Base-by-base conservation (phyloP, 768 basidiomycete species). In the Xerocomus potaroensis region DNA sequence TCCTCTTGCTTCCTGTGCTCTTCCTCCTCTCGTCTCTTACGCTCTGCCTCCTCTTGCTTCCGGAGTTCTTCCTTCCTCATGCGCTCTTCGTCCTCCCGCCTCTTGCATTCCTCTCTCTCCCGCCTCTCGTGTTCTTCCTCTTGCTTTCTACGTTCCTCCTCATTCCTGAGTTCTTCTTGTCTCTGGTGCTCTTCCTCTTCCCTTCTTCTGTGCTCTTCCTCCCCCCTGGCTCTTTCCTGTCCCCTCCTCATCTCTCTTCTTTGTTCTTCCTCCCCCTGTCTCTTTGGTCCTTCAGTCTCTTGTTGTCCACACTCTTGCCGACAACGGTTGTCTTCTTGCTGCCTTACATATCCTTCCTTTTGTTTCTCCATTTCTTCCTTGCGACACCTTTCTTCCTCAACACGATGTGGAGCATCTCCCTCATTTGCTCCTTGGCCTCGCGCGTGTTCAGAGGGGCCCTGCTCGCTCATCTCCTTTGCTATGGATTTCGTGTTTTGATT, bases 171-270 rank as follows among this genome's bases (percentile, higher is more conserved):
- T n/a, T 57, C 58, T 48, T 76, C 76, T 62, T 71, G 73, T 11
- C 51, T 61, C 45, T 72, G 71, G 38, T 72, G 71, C 2, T 73
- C 71, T 27, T 69, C 74, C 38, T n/a, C n/a, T n/a, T 72, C 70
- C 22, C 41, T 21, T 38, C 56, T 42, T 59, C 61, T 37, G 66
- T 69, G 46, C 64, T 66, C 40, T 54, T 59, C 54, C 58, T 68
- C 47, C 16, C 12, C 29, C 10, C n/a, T 42, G 2, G 2, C 16
- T 5, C 39, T 41, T 18, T 44, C 43, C 6, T 41, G 12, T 18
- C 16, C 18, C 47, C 26, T 43, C 38, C 8, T 36, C 21, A 11
- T n/a, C 16, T 18, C 15, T 27, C 27, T n/a, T 42, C 37, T 42
- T 32, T 18, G 29, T 30, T 34, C 43, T 21, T 44, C 47, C 30